These are phyloP conservation scores for Pseudonitzschia multistriata DNA, from an alignment of 108 stramenopile genomes.

Conservation along the genomic window DNA sequence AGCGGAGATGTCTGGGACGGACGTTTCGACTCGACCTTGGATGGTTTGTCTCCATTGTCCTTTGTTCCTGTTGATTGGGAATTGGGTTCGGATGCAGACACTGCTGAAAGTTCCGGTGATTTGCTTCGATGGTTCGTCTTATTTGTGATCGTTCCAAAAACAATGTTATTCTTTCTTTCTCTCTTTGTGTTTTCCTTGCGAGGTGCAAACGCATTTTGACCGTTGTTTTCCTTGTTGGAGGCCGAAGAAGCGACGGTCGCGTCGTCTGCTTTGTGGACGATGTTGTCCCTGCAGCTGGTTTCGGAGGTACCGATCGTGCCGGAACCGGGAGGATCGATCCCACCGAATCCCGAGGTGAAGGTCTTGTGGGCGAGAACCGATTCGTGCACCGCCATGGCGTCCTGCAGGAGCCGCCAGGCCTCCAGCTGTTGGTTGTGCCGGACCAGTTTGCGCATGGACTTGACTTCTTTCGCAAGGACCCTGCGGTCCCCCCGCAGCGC, in stretches of 20 bases:
- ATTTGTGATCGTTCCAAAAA: background rate
- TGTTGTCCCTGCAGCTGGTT: background rate
- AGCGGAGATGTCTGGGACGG: background rate
- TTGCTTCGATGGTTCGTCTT: background rate
- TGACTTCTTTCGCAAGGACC: slow-evolving; percentile 21
- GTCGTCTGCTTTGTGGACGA: background rate
- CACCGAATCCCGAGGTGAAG: slow-evolving; percentile 11
- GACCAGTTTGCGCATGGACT: slow-evolving; percentile 11
- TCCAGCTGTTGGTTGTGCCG: slow-evolving; percentile 15
- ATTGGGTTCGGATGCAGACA: background rate
- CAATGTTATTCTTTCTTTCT: background rate
- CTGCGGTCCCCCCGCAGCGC: slow-evolving; percentile 5
- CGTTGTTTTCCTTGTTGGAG: slow-evolving; percentile 5
- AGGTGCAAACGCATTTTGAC: background rate
- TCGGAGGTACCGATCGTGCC: background rate
- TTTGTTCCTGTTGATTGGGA: background rate
- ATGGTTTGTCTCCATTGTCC: background rate
- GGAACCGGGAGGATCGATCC: background rate
- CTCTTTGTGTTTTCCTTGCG: background rate
- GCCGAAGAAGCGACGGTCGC: background rate
- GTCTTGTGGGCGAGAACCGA: slow-evolving; percentile 17
- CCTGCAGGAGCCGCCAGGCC: slow-evolving; percentile 18
- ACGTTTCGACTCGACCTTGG: background rate
- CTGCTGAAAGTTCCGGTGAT: background rate
- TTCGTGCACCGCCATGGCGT: slow-evolving; percentile 22